These are phyloP conservation scores for Corylus avellana DNA, from an alignment of 306 rosid genomes.

Conservation along the genomic window DNA sequence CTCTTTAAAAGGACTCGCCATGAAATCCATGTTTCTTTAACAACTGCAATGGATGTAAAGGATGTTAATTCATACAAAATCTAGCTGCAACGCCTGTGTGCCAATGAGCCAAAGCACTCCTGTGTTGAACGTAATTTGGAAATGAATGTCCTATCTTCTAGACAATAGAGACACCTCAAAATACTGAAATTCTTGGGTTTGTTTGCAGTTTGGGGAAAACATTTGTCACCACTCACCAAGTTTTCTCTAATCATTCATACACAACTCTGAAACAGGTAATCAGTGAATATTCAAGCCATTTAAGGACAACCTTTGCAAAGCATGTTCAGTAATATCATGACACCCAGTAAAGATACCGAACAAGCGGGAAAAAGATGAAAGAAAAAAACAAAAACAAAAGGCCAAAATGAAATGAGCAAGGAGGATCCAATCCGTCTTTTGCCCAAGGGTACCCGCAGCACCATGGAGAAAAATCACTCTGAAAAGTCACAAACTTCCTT, in stretches of 20 bases:
- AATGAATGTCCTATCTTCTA: background rate
- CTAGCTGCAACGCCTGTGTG: no score
- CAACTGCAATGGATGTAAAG: no score
- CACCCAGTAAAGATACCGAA: background rate
- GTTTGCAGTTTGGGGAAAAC: background rate
- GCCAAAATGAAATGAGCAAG: slow-evolving; percentile 1
- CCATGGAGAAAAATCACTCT: background rate
- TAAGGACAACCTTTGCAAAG: background rate
- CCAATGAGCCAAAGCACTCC: background rate
- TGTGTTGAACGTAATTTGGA: background rate
- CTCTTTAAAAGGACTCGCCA: no score
- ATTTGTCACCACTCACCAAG: background rate
- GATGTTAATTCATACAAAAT: no score
- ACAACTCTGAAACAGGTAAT: background rate
- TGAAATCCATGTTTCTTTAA: no score
- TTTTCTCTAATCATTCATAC: background rate
- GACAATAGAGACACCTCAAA: background rate
- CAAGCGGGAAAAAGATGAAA: background rate
- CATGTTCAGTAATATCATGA: background rate
- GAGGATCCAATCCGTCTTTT: background rate
- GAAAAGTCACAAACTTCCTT: background rate
- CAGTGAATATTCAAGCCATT: background rate
- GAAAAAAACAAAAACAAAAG: background rate
- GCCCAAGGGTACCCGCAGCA: background rate
- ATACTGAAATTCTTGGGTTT: background rate